phyloP scores from a whole-genome alignment of 179 eudicot species.

The Silene coronaria region DNA sequence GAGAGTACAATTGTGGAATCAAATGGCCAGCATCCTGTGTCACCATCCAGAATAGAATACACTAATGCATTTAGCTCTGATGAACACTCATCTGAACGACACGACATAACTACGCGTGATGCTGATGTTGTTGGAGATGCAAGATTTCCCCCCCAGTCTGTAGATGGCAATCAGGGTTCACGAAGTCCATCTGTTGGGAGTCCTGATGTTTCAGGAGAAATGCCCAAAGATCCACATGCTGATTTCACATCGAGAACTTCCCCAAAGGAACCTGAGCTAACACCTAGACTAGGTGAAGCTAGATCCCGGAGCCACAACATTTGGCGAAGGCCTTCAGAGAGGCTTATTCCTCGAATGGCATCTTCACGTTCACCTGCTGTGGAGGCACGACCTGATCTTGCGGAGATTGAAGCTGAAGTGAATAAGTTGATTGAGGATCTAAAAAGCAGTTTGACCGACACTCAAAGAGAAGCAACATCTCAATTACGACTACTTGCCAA shows the following conservation, averaged over 20 bases:
- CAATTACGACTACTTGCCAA: constrained; percentile 35
- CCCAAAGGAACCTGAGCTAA: constrained; percentile 49
- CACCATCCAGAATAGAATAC: constrained; percentile 42
- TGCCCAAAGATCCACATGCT: constrained; percentile 46
- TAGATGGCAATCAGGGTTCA: constrained; percentile 45
- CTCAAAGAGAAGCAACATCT: constrained; percentile 37
- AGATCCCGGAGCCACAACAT: constrained; percentile 16
- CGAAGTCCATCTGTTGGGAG: constrained; percentile 44
- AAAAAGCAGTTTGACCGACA: constrained; percentile 24
- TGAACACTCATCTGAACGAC: constrained; percentile 38
- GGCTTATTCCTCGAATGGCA: constrained; percentile 35
- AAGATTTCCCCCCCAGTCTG: constrained; percentile 42
- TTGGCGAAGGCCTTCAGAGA: constrained; percentile 37
- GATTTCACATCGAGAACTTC: constrained; percentile 33
- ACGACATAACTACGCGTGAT: constrained; percentile 43
- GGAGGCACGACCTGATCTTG: constrained; percentile 34
- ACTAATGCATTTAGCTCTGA: constrained; percentile 29
- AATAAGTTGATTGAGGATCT: constrained; percentile 30
- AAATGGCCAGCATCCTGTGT: constrained; percentile 35
- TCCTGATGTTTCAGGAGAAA: constrained; percentile 79
- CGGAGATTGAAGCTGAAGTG: constrained; percentile 28
- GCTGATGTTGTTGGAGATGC: constrained; percentile 38
- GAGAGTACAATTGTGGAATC: constrained; percentile 42
- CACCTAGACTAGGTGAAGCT: constrained; percentile 25
- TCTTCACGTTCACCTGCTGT: constrained; percentile 34